phyloP scores from a whole-genome alignment of 139 green algal genomes.

The Chlamydomonas eustigma region DNA sequence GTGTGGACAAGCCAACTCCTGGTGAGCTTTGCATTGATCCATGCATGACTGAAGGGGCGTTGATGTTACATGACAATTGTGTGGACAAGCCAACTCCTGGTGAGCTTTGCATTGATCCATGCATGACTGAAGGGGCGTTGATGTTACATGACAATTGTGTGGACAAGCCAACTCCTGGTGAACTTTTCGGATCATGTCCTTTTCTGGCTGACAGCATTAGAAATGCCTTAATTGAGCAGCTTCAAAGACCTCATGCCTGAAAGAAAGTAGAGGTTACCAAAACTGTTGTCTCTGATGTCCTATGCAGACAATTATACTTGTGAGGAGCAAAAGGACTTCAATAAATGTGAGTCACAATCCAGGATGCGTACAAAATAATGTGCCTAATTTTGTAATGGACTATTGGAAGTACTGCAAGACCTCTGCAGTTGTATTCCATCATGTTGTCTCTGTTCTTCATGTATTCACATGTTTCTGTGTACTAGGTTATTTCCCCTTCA shows the following conservation, averaged over 20 bases:
- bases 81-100: constrained; percentile 61
- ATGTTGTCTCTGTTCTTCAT: too few species aligned
- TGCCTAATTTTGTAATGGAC: too few species aligned
- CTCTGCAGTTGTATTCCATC: too few species aligned
- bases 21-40: constrained; percentile 36
- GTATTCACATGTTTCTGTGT: too few species aligned
- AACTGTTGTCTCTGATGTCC: background rate
- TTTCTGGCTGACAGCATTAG: background rate
- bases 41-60: constrained; percentile 46
- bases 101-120: constrained; percentile 50
- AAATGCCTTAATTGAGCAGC: background rate
- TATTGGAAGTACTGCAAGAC: too few species aligned
- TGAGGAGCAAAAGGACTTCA: constrained; percentile 25
- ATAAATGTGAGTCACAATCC: constrained; percentile 11
- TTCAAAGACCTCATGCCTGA: background rate
- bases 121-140: constrained; percentile 46
- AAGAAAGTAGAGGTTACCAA: background rate
- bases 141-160: constrained; percentile 59
- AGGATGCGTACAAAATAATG: too few species aligned
- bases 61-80: constrained; percentile 57
- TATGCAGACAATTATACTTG: constrained; percentile 50
- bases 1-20: constrained; percentile 63
- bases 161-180: constrained; percentile 58
- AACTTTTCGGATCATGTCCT: background rate
- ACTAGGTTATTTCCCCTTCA: constrained; percentile 17